phyloP scores from a whole-genome alignment of 805 yeast genomes.

The Teunomyces barrocoloradensis region DNA sequence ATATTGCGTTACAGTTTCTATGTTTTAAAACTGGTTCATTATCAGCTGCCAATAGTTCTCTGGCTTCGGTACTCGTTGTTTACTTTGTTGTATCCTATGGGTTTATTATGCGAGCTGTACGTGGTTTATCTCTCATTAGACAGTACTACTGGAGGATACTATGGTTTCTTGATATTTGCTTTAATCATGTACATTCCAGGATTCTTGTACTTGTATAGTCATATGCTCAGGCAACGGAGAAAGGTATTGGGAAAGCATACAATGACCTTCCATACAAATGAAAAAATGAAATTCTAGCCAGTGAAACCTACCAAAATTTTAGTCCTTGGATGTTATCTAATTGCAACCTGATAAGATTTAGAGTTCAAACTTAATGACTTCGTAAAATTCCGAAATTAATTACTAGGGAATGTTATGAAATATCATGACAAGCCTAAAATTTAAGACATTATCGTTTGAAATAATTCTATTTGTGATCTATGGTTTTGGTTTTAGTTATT shows the following conservation, averaged over 20 bases:
- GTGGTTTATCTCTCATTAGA: background rate
- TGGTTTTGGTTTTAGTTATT: no score
- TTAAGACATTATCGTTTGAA: no score
- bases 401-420: background rate
- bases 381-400: background rate
- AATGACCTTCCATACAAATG: background rate
- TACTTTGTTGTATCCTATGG: background rate
- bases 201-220: conserved; percentile 22
- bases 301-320: no score
- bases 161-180: conserved; percentile 20
- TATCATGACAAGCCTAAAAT: no score
- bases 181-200: conserved; percentile 31
- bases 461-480: no score
- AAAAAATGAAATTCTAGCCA: no score
- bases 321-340: no score
- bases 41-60: background rate
- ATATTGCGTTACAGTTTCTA: background rate
- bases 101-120: background rate
- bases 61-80: background rate
- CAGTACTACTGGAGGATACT: conserved; percentile 9
- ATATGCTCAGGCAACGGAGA: conserved; percentile 30
- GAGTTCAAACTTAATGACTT: background rate
- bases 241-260: conserved; percentile 13
- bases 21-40: background rate
- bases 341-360: no score